Percentiles rank a stretch among this genome's conserved stretches.
These are phyloP conservation scores for Alopecurus myosuroides DNA, from an alignment of 176 grass and related monocot species.

Conservation along the genomic window DNA sequence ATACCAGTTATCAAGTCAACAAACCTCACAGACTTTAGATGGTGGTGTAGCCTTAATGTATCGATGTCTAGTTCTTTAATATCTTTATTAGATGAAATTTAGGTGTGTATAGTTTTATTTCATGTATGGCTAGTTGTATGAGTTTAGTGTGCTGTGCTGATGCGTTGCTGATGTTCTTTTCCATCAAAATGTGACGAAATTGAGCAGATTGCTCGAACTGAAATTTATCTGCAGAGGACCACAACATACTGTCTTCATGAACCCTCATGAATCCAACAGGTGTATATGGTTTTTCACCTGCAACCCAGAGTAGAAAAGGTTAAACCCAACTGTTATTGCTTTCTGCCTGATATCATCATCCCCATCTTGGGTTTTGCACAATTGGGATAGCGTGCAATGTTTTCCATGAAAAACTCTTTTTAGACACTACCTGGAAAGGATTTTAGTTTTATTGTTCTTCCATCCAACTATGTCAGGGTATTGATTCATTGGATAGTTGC, in stretches of 20 bases:
- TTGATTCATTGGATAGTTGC: not conserved
- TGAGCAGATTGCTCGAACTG: not conserved
- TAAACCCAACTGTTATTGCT: not conserved
- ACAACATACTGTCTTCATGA: too few relatives aligned
- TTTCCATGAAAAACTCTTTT: not conserved
- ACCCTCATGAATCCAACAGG: too few relatives aligned
- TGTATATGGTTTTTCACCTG: too few relatives aligned
- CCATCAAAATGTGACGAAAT: not conserved
- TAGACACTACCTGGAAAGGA: not conserved
- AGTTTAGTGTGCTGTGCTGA: not conserved
- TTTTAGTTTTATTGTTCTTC: not conserved
- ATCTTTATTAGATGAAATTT: too few relatives aligned
- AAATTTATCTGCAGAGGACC: not conserved
- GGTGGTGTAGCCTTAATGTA: not conserved
- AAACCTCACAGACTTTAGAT: not conserved
- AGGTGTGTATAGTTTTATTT: not conserved
- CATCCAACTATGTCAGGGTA: not conserved
- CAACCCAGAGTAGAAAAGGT: not conserved
- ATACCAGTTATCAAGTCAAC: not conserved
- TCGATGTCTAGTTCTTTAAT: not conserved
- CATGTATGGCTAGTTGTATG: not conserved
- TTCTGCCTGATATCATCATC: not conserved
- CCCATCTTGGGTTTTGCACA: not conserved
- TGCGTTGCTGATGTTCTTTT: not conserved
- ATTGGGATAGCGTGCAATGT: not conserved